Percentiles rank a stretch among this genome's conserved stretches.
These are phyloP conservation scores for Chaetoscypha palmicola DNA, from an alignment of 2,329 filamentous ascomycete species.

Conservation along the genomic window DNA sequence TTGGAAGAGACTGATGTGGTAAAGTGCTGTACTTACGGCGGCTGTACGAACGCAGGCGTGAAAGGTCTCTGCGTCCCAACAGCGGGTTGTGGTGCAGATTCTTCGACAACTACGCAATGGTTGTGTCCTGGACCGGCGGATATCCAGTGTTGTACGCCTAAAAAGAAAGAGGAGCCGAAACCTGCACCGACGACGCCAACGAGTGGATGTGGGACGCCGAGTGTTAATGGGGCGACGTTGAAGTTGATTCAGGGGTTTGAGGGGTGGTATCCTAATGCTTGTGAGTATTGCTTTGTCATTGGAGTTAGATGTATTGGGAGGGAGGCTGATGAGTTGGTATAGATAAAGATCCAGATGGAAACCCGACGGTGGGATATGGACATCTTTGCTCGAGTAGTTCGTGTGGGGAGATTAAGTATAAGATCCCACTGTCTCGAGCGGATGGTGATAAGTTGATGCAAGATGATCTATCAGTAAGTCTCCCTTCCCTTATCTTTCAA, in stretches of 20 bases:
- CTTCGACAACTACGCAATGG: neutral
- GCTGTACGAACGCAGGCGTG: neutral
- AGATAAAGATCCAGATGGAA: slow-evolving; percentile 36
- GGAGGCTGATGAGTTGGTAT: neutral
- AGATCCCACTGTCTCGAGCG: slow-evolving; percentile 37
- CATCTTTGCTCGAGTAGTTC: slow-evolving; percentile 38
- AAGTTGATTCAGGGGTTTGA: slow-evolving; percentile 5
- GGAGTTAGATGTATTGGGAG: too few species aligned
- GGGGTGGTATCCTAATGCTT: slow-evolving; percentile 5
- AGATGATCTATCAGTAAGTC: slow-evolving; percentile 33
- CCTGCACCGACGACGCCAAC: neutral
- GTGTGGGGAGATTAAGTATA: slow-evolving; percentile 40
- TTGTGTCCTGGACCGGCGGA: slow-evolving; percentile 2
- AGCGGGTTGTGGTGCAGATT: neutral
- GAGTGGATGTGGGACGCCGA: neutral
- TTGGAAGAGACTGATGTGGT: neutral
- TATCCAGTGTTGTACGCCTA: slow-evolving; percentile 3
- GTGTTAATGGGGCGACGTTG: slow-evolving; percentile 3
- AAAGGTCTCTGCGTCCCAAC: slow-evolving; percentile 3
- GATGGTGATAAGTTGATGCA: slow-evolving; percentile 37
- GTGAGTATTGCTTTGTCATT: neutral
- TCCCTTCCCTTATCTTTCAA: neutral
- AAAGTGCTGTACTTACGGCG: slow-evolving; percentile 9
- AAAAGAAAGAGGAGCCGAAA: neutral
- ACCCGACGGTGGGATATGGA: slow-evolving; percentile 44